These are phyloP conservation scores for Ophiostoma sp. DNA, from an alignment of 2,329 filamentous ascomycete species.

Conservation along the genomic window DNA sequence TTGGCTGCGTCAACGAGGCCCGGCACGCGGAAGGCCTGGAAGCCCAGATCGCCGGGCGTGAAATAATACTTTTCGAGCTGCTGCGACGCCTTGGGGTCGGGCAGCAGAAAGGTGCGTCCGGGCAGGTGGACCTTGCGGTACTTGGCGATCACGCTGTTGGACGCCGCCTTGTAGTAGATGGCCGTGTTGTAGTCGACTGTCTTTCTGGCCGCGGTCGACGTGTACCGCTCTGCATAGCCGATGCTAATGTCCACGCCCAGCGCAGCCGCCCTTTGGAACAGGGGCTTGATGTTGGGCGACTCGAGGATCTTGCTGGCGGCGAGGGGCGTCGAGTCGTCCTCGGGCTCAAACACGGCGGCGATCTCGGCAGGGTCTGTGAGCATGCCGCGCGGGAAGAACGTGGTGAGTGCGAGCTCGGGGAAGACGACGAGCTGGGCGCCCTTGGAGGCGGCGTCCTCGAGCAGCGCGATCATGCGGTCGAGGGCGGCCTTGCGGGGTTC, in stretches of 20 bases:
- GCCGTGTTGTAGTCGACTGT: slow-evolving; percentile 44
- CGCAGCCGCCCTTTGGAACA: slow-evolving; percentile 45
- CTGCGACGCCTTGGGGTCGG: slow-evolving; percentile 41
- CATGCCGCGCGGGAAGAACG: slow-evolving; percentile 51
- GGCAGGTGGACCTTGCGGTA: slow-evolving; percentile 54
- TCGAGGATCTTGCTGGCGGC: slow-evolving; percentile 33
- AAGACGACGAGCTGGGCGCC: slow-evolving; percentile 48
- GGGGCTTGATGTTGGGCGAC: slow-evolving; percentile 41
- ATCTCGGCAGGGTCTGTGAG: slow-evolving; percentile 40
- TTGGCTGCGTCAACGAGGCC: slow-evolving; percentile 35
- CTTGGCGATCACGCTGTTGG: slow-evolving; percentile 42
- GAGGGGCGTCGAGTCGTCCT: slow-evolving; percentile 32
- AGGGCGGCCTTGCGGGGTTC: slow-evolving; percentile 41
- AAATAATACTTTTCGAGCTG: slow-evolving; percentile 55
- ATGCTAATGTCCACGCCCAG: slow-evolving; percentile 47
- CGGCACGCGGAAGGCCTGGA: slow-evolving; percentile 48
- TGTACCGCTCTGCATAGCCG: slow-evolving; percentile 47
- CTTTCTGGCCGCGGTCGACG: slow-evolving; percentile 29
- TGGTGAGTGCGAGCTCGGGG: slow-evolving; percentile 51
- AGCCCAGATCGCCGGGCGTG: slow-evolving; percentile 47
- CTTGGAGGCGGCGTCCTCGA: slow-evolving; percentile 41
- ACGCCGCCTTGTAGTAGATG: slow-evolving; percentile 46
- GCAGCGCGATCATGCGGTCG: slow-evolving; percentile 45
- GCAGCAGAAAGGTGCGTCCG: slow-evolving; percentile 47
- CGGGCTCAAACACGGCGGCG: slow-evolving; percentile 47